Conservation (phyloP, 2,329 filamentous ascomycete species). For the Claviceps pusilla region DNA sequence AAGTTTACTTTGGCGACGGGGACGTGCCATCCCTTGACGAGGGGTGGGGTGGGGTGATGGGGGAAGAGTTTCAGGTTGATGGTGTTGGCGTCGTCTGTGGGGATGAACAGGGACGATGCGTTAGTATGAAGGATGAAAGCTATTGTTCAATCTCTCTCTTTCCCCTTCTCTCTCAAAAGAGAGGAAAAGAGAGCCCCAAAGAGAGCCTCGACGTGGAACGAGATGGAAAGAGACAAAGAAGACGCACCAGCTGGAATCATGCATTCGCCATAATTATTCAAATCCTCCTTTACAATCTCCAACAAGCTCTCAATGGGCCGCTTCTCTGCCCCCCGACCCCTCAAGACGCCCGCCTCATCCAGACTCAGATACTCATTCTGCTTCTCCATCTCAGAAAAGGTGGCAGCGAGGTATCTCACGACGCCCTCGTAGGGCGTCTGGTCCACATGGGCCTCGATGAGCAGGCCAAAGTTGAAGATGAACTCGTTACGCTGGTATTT, state of each 20-base stretch:
- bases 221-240: not conserved
- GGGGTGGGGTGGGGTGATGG: conserved; percentile 58
- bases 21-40: conserved; percentile 78
- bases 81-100: conserved; percentile 72
- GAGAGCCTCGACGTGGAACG: not conserved
- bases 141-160: too few species aligned
- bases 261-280: conserved; percentile 95
- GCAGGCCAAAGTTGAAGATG: conserved; percentile 93
- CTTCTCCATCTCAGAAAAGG: conserved; percentile 82
- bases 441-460: conserved; percentile 52
- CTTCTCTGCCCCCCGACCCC: conserved; percentile 27
- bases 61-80: conserved; percentile 95
- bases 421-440: conserved; percentile 71
- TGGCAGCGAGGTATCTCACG: conserved; percentile 67
- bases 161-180: too few species aligned
- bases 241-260: conserved; percentile 84
- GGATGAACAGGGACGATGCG: not conserved
- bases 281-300: conserved; percentile 65
- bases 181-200: not conserved
- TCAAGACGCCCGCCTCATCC: conserved; percentile 27
- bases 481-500: conserved; percentile 88
- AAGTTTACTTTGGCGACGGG: conserved; percentile 61
- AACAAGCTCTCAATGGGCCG: conserved; percentile 70
- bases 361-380: conserved; percentile 70
- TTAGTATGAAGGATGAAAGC: not conserved